A percentile compares a stretch with the other conserved stretches of the same genome.
These are phyloP conservation scores for Lactifluus echinatus DNA, from an alignment of 768 basidiomycete species.

Conservation along the genomic window DNA sequence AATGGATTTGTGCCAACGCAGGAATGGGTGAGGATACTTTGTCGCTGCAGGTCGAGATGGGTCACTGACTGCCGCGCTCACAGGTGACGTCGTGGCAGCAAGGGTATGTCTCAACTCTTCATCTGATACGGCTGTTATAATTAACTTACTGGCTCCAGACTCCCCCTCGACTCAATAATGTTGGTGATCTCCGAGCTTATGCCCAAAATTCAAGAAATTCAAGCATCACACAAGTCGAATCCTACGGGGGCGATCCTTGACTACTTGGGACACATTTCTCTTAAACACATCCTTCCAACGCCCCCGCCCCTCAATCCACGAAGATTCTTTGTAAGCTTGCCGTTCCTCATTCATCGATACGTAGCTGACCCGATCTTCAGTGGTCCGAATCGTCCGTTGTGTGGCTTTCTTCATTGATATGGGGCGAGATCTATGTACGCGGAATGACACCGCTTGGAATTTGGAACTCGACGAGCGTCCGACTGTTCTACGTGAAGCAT, in stretches of 20 bases:
- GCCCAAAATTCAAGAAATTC: conserved; percentile 76
- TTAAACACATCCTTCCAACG: conserved; percentile 69
- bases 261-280: conserved; percentile 58
- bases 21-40: conserved; percentile 70
- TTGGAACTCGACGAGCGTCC: conserved; percentile 86
- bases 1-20: conserved; percentile 94
- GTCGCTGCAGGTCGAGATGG: neutral
- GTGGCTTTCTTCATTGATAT: conserved; percentile 89
- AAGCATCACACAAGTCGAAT: conserved; percentile 53
- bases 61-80: conserved; percentile 4
- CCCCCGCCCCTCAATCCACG: conserved; percentile 57
- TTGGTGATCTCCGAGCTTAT: conserved; percentile 81
- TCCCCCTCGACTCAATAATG: conserved; percentile 85
- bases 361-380: conserved; percentile 32
- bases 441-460: conserved; percentile 81
- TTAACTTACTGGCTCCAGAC: conserved; percentile 32
- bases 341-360: conserved; percentile 4
- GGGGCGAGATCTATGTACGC: conserved; percentile 93
- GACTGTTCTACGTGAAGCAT: conserved; percentile 88
- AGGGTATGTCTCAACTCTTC: conserved; percentile 49
- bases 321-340: conserved; percentile 56
- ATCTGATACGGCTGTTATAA: neutral
- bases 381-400: conserved; percentile 89
- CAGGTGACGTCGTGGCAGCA: conserved; percentile 94
- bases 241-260: conserved; percentile 65